A percentile compares a stretch with the other conserved stretches of the same genome.
Conservation (phyloP, 2,329 filamentous ascomycete species). For the Leptographium flavum region DNA sequence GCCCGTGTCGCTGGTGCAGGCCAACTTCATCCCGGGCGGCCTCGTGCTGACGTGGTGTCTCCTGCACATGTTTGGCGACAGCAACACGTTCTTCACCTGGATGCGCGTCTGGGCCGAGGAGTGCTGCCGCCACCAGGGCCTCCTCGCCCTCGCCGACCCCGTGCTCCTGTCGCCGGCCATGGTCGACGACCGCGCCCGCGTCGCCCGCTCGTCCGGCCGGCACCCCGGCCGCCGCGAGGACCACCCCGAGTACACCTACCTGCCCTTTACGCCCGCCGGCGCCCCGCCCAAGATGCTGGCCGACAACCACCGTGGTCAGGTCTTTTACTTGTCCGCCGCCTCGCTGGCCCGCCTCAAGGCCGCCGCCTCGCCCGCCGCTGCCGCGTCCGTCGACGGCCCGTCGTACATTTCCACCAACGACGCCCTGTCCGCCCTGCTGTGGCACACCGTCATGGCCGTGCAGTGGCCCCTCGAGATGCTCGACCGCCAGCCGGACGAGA, state of each 20-base stretch:
- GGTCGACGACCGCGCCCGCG: background rate
- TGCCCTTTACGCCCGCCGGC: slow-evolving; percentile 1
- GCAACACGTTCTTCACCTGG: slow-evolving; percentile 2
- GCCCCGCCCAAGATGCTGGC: background rate
- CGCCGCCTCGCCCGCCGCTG: background rate
- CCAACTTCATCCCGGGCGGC: slow-evolving; percentile 3
- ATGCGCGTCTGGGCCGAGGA: slow-evolving; percentile 1
- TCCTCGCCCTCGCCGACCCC: background rate
- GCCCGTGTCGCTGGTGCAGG: slow-evolving; percentile 1
- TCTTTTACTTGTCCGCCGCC: background rate
- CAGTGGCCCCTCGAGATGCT: background rate
- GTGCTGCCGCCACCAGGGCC: background rate
- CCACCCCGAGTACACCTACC: background rate
- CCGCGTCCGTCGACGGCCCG: background rate
- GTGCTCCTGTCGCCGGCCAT: slow-evolving; percentile 31
- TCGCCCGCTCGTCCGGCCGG: background rate
- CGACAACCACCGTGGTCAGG: background rate
- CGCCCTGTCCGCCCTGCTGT: background rate
- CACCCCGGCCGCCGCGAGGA: background rate
- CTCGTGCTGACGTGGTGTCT: slow-evolving; percentile 1
- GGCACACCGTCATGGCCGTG: background rate
- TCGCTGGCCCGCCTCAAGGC: background rate
- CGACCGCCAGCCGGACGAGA: background rate
- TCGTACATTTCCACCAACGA: background rate
- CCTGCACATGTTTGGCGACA: slow-evolving; percentile 4